Percentiles rank a stretch among this genome's conserved stretches.
Conservation (phyloP, 2,329 filamentous ascomycete genomes). For the Pseudogymnoascus sp. region DNA sequence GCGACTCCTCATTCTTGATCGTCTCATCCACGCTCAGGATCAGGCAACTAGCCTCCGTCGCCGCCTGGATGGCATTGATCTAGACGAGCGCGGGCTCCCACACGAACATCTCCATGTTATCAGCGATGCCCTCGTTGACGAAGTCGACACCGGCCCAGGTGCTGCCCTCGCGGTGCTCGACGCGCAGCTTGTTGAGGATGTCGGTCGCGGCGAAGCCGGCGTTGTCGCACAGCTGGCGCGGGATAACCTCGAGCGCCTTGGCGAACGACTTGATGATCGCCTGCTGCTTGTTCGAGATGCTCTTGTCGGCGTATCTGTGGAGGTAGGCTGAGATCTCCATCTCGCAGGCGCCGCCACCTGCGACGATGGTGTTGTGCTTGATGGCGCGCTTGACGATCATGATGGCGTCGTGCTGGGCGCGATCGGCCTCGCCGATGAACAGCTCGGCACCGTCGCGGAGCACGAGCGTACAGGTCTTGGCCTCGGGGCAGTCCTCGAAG, state of each 20-base stretch:
- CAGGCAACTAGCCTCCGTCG: constrained; percentile 89
- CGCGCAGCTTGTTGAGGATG: constrained; percentile 90
- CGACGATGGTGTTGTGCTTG: constrained; percentile 89
- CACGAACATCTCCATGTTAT: constrained; percentile 94
- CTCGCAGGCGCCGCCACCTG: constrained; percentile 87
- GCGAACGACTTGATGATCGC: constrained; percentile 96
- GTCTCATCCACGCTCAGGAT: constrained; percentile 97
- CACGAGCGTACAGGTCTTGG: constrained; percentile 94
- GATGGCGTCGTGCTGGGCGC: constrained; percentile 95
- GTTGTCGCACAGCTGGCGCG: constrained; percentile 95
- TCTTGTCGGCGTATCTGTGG: constrained; percentile 85
- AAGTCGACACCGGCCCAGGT: constrained; percentile 97
- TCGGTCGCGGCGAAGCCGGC: constrained; percentile 97
- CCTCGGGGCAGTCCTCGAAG: constrained; percentile 90
- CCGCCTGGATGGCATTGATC: constrained; percentile 93
- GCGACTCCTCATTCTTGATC: constrained; percentile 94
- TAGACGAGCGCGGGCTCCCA: constrained; percentile 97
- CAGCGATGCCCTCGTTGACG: constrained; percentile 78
- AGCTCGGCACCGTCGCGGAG: constrained; percentile 95
- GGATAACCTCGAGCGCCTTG: constrained; percentile 94
- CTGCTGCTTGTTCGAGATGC: constrained; percentile 92
- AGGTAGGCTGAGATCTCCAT: constrained; percentile 96
- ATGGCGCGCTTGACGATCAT: constrained; percentile 99
- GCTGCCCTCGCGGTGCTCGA: constrained; percentile 90
- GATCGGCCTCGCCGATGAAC: constrained; percentile 98